Evolutionary conservation across 345 rosid genomes (phyloP), one percentile per base, ranked within the genome.

Genomic region (Rubroshorea leprosula): DNA sequence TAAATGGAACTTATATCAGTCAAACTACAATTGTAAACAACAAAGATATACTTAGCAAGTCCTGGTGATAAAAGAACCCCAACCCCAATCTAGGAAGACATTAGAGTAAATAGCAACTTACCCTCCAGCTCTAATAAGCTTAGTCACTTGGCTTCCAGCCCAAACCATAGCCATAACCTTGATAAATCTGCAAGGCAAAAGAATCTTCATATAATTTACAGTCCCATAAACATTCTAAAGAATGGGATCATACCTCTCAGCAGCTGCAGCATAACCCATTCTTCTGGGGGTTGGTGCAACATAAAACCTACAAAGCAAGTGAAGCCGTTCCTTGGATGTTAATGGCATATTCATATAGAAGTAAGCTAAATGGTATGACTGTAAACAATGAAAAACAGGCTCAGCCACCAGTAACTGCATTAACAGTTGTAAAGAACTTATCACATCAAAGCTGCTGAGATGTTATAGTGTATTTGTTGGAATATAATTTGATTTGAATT

Each of bases 91-190:
- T 20, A 14, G 25, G 46, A 12, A 26, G 18, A n/a, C 18, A 2
- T 9, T 25, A 10, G n/a, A 18, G 29, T 55, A 47, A 47, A 51
- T 3, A 44, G 65, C 46, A 71, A 59, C 89, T 79, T 51, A 90
- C 97, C 97, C 91, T 74, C 84, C 97, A 44, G 87, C 87, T 74
- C 96, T 78, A 38, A 79, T 49, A 59, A 87, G 82, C 77, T 90
- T 90, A 19, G 96, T 87, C 57, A 90, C 94, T 67, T 90, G 96
- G 79, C 97, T 90, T 69, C 96, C 97, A 62, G 88, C 96, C 97
- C 97, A 87, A 54, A 90, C 94, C 97, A 90, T 83, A 41, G 97
- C 97, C 89, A 90, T 80, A 60, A 90, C 72, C 76, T 90, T 90
- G 62, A 87, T 66, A 74, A 90, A 85, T 74, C 94, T 90, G 82